phyloP scores from a whole-genome alignment of 208 protist genomes.

The Crithidia sp. region DNA sequence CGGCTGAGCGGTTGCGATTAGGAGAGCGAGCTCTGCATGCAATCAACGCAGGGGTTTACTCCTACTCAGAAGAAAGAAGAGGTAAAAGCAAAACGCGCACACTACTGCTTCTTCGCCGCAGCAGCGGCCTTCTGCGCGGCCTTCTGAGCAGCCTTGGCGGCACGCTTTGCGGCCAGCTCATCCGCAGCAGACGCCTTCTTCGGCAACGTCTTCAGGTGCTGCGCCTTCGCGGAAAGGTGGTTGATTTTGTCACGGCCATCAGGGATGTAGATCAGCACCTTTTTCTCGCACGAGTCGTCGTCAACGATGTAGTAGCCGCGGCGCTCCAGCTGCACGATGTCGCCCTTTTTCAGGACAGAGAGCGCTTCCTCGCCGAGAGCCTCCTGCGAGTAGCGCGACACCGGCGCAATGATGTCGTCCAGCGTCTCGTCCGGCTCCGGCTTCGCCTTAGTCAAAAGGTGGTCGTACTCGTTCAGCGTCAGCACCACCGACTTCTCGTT shows the following conservation, averaged over 20 bases:
- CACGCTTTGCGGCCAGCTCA: conserved; percentile 82
- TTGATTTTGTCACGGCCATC: conserved; percentile 92
- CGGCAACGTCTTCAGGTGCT: conserved; percentile 82
- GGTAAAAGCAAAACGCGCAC: background rate
- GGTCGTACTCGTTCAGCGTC: conserved; percentile 94
- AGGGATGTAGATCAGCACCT: conserved; percentile 85
- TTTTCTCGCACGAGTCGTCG: conserved; percentile 41
- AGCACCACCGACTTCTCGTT: conserved; percentile 74
- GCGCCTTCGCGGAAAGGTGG: conserved; percentile 91
- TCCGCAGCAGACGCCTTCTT: conserved; percentile 72
- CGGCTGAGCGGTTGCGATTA: too few relatives aligned
- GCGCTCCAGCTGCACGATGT: conserved; percentile 97
- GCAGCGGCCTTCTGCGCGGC: conserved; percentile 68
- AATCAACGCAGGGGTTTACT: too few relatives aligned
- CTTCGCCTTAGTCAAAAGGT: conserved; percentile 97
- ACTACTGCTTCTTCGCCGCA: conserved; percentile 13
- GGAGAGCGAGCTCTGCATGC: too few relatives aligned
- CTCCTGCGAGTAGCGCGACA: conserved; percentile 81
- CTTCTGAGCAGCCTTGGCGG: conserved; percentile 90
- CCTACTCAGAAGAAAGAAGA: background rate
- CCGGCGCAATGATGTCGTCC: conserved; percentile 92
- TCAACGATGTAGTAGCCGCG: conserved; percentile 98
- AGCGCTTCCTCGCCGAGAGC: conserved; percentile 91
- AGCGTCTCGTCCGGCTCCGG: conserved; percentile 94
- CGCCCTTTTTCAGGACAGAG: conserved; percentile 85